Evolutionary conservation across 1,139 yeast genomes (phyloP), one percentile per base, ranked within the genome.

Genomic region (Yamadazyma atlantica): DNA sequence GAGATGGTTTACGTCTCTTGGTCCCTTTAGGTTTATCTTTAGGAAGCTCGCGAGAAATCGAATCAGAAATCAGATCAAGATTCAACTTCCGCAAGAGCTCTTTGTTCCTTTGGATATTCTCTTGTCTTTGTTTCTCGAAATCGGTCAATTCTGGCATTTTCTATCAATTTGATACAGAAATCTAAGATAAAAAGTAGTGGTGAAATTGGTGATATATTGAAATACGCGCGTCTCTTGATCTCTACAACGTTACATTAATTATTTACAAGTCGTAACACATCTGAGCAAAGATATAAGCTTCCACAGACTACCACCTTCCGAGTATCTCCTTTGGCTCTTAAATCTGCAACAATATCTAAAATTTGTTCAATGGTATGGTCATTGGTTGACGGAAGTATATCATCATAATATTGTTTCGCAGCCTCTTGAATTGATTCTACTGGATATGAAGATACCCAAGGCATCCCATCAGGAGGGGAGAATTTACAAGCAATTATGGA

Each of bases 391-490:
- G 27, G 35, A 9, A 42, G 36, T 1, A 62, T 65, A 17, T 72
- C 65, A 0, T 52, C 33, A 0, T 73, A 64, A 32, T 58, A 44
- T 2, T 33, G 27, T 21, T 37, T 29, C 2, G 75, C 69, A 16
- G 58, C 53, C 9, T 45, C 29, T 24, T 60, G 57, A 12, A 84
- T 53, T 2, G 62, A 68, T 1, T 54, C 54, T 0, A 75, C 58
- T 2, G 66, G 60, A 45, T 68, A 70, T 2, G 87, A 63, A 18
- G 66, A 53, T 11, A 92, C 80, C 97, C 97, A 92, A 0, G 97
- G 96, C 97, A 90, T 90, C 0, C 86, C 83, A 12, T 85, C 94
- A 0, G 95, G 92, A 1, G 62, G 45, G 2, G 81, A 74, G 55
- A 89, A 92, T 25, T 64, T 55, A 0, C 92, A 80, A 1, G 83